Base-by-base conservation (phyloP, 495 filamentous ascomycete species). In the Collariella sp. region DNA sequence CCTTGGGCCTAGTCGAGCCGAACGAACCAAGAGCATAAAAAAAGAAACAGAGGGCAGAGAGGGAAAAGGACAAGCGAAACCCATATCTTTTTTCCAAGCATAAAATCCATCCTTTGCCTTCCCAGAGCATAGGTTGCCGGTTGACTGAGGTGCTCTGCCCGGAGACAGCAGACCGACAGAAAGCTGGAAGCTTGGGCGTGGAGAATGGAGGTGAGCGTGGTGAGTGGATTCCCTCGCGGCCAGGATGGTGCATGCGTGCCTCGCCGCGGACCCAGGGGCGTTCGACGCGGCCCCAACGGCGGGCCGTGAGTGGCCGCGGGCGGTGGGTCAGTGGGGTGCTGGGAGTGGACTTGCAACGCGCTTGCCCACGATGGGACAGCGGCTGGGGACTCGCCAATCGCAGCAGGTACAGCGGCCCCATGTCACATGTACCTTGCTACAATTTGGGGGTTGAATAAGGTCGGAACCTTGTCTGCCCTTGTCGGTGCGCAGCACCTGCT, bases 201-300 rank as follows among this genome's bases (percentile, higher is more conserved):
- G n/a, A n/a, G n/a, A n/a, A n/a, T n/a, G n/a, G n/a, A n/a, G n/a
- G n/a, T n/a, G n/a, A n/a, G n/a, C n/a, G n/a, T n/a, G n/a, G n/a
- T n/a, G n/a, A n/a, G n/a, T n/a, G n/a, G n/a, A n/a, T n/a, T n/a
- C n/a, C n/a, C n/a, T n/a, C n/a, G n/a, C n/a, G 50, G 40, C 62
- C 51, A 50, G 59, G 61, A 64, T 64, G 47, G 51, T 55, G 58
- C 54, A 53, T 45, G 31, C 5, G 20, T 35, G 29, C 40, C 24
- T 51, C 6, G 1, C 10, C 19, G 38, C 10, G 38, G 18, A 20
- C 36, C 58, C 40, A 61, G 45, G 49, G 56, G 39, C 56, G 55
- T 59, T 54, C 54, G 58, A 56, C 56, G 50, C 46, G 53, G 46
- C 46, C 13, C 22, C 24, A 53, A 57, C 41, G 47, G 18, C 50